Conservation (phyloP, 2,329 filamentous ascomycete genomes). For the Cryphonectria nitschkei region DNA sequence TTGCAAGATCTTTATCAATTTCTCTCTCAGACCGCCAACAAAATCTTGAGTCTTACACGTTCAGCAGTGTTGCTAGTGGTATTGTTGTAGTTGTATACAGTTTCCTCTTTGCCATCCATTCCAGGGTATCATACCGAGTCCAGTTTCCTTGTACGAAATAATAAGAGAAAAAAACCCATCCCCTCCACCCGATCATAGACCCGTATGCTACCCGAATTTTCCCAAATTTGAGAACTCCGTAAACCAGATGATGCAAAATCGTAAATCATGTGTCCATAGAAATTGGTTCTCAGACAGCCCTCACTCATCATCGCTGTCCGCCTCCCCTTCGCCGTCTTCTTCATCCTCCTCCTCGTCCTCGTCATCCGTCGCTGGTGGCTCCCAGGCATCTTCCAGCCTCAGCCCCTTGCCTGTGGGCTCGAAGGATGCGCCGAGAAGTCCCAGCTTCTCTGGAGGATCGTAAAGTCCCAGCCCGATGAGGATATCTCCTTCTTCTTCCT, state of each 20-base stretch:
- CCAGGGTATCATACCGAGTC: constrained; percentile 28
- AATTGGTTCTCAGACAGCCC: neutral
- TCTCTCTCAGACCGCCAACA: neutral
- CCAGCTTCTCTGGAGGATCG: constrained; percentile 65
- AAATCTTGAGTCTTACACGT: constrained; percentile 15
- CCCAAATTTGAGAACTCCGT: constrained; percentile 19
- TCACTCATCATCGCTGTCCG: constrained; percentile 32
- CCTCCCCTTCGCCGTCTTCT: constrained; percentile 41
- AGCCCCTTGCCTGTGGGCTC: constrained; percentile 70
- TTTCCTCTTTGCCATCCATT: constrained; percentile 11
- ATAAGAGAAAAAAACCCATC: neutral
- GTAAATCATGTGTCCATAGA: constrained; percentile 28
- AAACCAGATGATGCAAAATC: constrained; percentile 29
- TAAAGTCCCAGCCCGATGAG: constrained; percentile 84
- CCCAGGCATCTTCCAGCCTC: constrained; percentile 82
- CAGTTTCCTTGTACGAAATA: constrained; percentile 3
- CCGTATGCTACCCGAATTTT: constrained; percentile 6
- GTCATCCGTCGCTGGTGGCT: constrained; percentile 65
- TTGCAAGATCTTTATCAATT: neutral
- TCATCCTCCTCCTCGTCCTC: constrained; percentile 55
- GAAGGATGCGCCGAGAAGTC: constrained; percentile 55
- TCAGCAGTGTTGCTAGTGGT: constrained; percentile 27
- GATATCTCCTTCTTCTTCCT: constrained; percentile 63
- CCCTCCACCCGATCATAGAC: neutral
- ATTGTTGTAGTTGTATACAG: constrained; percentile 17